Base-by-base conservation (phyloP, 129 eudicot species). In the Apium graveolens region DNA sequence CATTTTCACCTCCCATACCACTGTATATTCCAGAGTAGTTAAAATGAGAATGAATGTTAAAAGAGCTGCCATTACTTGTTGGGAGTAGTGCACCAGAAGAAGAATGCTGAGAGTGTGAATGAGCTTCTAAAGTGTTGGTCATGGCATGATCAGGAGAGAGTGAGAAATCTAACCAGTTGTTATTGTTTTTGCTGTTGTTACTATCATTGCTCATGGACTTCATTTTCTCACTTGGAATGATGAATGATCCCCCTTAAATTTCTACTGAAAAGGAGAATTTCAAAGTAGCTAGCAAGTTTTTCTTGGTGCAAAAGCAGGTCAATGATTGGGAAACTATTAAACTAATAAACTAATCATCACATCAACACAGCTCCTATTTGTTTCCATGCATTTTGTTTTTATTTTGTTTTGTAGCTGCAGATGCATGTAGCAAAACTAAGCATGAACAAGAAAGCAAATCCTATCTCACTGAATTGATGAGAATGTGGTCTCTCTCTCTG, bases 101-200 rank as follows among this genome's bases (percentile, higher is more conserved):
- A n/a, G 79, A 11, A 44, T 41, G 80, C 62, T 78, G 91, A 62
- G 55, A 29, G 43, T 24, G 21, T 76, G 86, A 65, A 75, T 79
- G 49, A 53, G 51, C 20, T 37, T 78, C 84, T 78, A 78, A 79
- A 43, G 13, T 74, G 80, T 46, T 78, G 73, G 53, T 77, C 80
- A 77, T 78, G 60, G 44, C 44, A 41, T 78, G 80, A 71, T 90
- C 83, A 80, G 91, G 88, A 32, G 96, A 93, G 57, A 91, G 96
- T 75, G 98, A 86, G 87, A 91, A 91, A 35, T 97, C 98, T 77
- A 93, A 77, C 95, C 92, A 91, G 87, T 89, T 87, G 82, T 80
- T 88, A 43, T 39, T 79, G 53, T 57, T 84, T 81, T 79, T 80
- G 69, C 76, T 80, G 80, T 79, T 77, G 34, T 76, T 26, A 80